Conservation (phyloP, 2,329 filamentous ascomycete genomes). For the Cytospora chrysosperma region DNA sequence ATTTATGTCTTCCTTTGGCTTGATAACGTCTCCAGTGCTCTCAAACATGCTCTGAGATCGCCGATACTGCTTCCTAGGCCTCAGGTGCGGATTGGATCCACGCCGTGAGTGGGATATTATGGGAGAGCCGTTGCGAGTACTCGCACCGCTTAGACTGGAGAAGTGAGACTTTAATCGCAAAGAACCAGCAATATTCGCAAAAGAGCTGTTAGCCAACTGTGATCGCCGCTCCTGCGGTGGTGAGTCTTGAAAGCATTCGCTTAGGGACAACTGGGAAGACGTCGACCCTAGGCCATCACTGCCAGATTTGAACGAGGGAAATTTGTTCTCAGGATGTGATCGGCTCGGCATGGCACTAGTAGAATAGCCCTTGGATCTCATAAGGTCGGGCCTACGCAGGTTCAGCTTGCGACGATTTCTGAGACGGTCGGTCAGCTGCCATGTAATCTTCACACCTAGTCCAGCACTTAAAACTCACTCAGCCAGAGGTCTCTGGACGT, state of each 20-base stretch:
- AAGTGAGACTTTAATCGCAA: constrained; percentile 62
- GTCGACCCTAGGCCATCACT: constrained; percentile 43
- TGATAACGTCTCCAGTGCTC: constrained; percentile 82
- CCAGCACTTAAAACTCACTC: constrained; percentile 50
- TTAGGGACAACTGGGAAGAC: constrained; percentile 65
- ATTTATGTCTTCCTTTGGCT: constrained; percentile 65
- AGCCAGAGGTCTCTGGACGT: constrained; percentile 48
- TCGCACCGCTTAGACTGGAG: constrained; percentile 50
- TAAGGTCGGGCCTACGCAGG: constrained; percentile 71
- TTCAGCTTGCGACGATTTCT: constrained; percentile 64
- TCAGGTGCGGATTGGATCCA: constrained; percentile 66
- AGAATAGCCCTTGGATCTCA: constrained; percentile 72
- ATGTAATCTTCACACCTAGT: background rate
- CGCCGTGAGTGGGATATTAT: constrained; percentile 70
- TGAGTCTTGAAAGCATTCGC: constrained; percentile 79
- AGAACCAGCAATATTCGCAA: constrained; percentile 53
- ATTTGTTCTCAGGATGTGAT: constrained; percentile 60
- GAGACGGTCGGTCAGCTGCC: constrained; percentile 31
- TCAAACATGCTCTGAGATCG: constrained; percentile 98
- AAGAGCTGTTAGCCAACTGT: constrained; percentile 60
- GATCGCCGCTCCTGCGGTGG: constrained; percentile 68
- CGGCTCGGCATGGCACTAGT: constrained; percentile 64
- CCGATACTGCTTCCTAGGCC: constrained; percentile 84
- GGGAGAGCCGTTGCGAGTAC: constrained; percentile 72
- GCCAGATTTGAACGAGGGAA: constrained; percentile 76